Conservation (phyloP, 176 grass and related monocot genomes). For the Oryza rufipogon region DNA sequence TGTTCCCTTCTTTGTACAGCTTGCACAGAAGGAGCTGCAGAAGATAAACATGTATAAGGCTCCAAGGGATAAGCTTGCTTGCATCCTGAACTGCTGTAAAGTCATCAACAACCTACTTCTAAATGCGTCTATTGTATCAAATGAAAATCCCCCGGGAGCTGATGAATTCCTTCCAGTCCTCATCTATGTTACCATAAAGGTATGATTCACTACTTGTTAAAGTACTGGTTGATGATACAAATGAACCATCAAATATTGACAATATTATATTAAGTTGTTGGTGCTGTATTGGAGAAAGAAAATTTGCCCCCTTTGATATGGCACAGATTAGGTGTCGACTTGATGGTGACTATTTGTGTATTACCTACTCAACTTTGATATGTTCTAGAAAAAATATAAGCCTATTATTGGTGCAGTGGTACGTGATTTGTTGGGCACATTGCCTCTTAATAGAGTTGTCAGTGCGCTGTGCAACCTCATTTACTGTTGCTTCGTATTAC, state of each 20-base stretch:
- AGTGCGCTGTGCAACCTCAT: background rate
- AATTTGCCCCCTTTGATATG: background rate
- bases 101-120: constrained; percentile 91
- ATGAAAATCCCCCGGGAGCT: constrained; percentile 79
- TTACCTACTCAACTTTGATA: background rate
- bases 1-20: constrained; percentile 56
- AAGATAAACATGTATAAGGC: constrained; percentile 99
- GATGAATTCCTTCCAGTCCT: constrained; percentile 97
- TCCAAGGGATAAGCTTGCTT: constrained; percentile 93
- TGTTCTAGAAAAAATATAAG: constrained; percentile 19
- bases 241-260: constrained; percentile 10
- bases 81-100: constrained; percentile 96
- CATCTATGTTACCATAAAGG: constrained; percentile 98
- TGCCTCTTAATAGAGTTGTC: background rate
- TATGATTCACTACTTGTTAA: constrained; percentile 27
- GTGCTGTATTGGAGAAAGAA: background rate
- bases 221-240: constrained; percentile 20
- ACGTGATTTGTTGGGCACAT: background rate
- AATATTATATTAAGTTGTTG: background rate
- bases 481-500: background rate
- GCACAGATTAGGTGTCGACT: background rate
- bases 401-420: background rate
- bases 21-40: constrained; percentile 94
- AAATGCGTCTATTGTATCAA: constrained; percentile 80
- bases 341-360: background rate